Conservation (phyloP, 2,329 filamentous ascomycete species). For the Diplodia mutila region DNA sequence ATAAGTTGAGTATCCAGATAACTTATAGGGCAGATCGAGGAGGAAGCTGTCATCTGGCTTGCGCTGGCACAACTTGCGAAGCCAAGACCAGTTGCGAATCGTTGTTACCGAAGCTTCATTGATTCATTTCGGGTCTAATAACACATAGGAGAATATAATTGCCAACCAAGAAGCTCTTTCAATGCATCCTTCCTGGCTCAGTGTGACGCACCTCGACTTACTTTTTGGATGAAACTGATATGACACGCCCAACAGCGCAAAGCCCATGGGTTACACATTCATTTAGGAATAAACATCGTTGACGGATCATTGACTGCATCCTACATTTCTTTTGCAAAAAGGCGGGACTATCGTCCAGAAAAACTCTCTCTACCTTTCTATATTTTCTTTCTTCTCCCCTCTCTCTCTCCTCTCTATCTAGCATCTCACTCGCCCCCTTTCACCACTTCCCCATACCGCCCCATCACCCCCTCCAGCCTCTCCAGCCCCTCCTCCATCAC, state of each 20-base stretch:
- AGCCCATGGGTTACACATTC: too few relatives aligned
- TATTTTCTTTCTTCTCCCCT: background rate
- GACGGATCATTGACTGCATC: too few relatives aligned
- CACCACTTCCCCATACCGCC: background rate
- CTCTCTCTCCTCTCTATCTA: background rate
- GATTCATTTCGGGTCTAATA: background rate
- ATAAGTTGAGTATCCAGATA: background rate
- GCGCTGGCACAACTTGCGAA: background rate
- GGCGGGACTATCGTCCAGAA: too few relatives aligned
- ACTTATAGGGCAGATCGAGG: background rate
- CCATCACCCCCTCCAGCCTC: constrained; percentile 31
- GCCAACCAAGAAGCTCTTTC: too few relatives aligned
- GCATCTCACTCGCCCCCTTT: background rate
- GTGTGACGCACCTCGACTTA: too few relatives aligned
- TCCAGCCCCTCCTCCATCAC: constrained; percentile 42
- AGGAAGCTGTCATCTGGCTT: background rate
- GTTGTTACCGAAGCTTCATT: background rate
- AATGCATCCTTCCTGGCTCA: too few relatives aligned
- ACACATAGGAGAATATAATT: background rate
- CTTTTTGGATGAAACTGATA: too few relatives aligned
- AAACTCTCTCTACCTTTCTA: too few relatives aligned
- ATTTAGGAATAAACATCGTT: too few relatives aligned
- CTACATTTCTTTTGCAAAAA: too few relatives aligned
- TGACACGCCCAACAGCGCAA: too few relatives aligned
- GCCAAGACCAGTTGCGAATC: background rate